phyloP scores from a whole-genome alignment of 1,139 yeast genomes.

The Sugiyamaella neomexicana region DNA sequence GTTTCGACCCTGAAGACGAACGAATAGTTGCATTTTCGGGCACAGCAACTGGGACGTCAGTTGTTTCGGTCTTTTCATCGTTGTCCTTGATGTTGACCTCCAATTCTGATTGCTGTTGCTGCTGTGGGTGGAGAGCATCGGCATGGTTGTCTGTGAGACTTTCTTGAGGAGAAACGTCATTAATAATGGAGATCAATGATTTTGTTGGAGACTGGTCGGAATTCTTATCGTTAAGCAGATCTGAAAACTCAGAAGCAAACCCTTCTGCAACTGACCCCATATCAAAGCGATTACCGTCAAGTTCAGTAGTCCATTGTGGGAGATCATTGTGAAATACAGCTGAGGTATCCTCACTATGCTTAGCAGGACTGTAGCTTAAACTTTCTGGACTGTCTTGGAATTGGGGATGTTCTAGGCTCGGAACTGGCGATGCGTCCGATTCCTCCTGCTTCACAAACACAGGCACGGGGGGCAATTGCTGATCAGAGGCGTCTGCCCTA shows the following conservation, averaged over 20 bases:
- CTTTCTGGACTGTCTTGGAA: constrained; percentile 18
- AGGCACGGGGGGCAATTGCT: constrained; percentile 13
- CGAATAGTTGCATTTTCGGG: constrained; percentile 25
- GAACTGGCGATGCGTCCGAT: constrained; percentile 26
- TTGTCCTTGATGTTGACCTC: background rate
- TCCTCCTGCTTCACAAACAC: constrained; percentile 4
- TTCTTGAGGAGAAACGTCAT: background rate
- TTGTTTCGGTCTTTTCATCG: background rate
- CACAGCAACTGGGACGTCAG: too few relatives aligned
- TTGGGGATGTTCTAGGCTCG: constrained; percentile 24
- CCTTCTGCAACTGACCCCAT: constrained; percentile 24
- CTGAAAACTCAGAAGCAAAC: constrained; percentile 29
- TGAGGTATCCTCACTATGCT: constrained; percentile 13
- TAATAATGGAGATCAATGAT: background rate
- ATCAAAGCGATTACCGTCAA: constrained; percentile 1
- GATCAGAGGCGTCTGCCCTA: constrained; percentile 5
- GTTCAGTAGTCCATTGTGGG: constrained; percentile 5
- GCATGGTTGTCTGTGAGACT: too few relatives aligned
- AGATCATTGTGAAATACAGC: constrained; percentile 4
- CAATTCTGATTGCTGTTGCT: background rate
- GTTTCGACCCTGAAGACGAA: constrained; percentile 33
- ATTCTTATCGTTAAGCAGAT: constrained; percentile 19
- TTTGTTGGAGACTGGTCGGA: background rate
- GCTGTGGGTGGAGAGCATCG: background rate
- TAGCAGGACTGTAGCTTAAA: constrained; percentile 23